phyloP scores from a whole-genome alignment of 306 rosid genomes.

The Coriaria nepalensis region DNA sequence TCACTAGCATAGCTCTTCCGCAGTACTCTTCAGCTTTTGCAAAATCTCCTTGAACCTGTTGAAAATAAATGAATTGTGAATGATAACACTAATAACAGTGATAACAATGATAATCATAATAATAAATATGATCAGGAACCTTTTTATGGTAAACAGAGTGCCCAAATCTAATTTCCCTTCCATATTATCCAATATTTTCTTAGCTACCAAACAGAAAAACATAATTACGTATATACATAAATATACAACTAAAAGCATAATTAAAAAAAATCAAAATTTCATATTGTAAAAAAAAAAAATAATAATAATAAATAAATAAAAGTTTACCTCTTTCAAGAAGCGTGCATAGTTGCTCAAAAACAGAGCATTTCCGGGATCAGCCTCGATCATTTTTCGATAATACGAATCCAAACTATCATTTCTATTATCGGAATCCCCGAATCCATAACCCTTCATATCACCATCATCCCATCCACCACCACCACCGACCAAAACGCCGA shows the following conservation, averaged over 20 bases:
- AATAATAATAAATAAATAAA: too few species aligned
- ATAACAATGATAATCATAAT: too few species aligned
- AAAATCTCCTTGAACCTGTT: slow-evolving; percentile 44
- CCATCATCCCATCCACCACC: slow-evolving; percentile 29
- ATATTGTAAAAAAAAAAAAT: too few species aligned
- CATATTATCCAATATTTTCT: too few species aligned
- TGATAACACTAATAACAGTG: too few species aligned
- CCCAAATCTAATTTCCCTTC: too few species aligned
- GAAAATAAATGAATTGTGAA: background rate
- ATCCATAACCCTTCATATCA: slow-evolving; percentile 30
- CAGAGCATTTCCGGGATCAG: slow-evolving; percentile 56
- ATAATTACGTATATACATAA: too few species aligned
- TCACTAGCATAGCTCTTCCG: slow-evolving; percentile 68
- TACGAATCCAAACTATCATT: slow-evolving; percentile 31
- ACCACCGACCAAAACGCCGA: slow-evolving; percentile 20
- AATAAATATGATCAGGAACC: background rate
- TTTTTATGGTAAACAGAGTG: too few species aligned
- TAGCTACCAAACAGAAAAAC: too few species aligned
- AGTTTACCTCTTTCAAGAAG: slow-evolving; percentile 70
- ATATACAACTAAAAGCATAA: too few species aligned
- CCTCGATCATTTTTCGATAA: slow-evolving; percentile 52
- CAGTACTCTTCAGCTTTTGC: slow-evolving; percentile 79
- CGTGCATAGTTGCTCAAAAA: slow-evolving; percentile 61
- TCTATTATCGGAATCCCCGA: slow-evolving; percentile 39
- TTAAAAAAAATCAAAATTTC: too few species aligned